These are phyloP conservation scores for Castanea mollissima DNA, from an alignment of 306 rosid genomes.

Conservation along the genomic window DNA sequence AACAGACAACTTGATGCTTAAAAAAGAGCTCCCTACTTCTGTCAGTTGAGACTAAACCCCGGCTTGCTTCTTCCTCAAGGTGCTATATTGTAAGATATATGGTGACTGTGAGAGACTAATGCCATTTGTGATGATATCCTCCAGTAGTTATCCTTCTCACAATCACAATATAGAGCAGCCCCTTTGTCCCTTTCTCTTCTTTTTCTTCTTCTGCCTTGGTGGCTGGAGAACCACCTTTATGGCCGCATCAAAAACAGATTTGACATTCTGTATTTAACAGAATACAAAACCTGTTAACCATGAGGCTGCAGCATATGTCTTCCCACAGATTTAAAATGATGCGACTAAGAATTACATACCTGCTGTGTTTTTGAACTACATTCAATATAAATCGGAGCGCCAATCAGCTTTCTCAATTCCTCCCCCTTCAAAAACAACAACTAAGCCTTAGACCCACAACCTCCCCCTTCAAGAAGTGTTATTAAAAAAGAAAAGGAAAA, in stretches of 20 bases:
- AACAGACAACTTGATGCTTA: slow-evolving; percentile 38
- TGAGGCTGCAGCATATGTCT: slow-evolving; percentile 5
- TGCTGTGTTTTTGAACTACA: slow-evolving; percentile 97
- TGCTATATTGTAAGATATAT: slow-evolving; percentile 33
- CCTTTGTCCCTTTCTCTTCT: slow-evolving; percentile 72
- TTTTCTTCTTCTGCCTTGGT: slow-evolving; percentile 74
- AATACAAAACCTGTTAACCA: neutral
- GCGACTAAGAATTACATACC: slow-evolving; percentile 46
- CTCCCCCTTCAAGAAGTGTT: slow-evolving; percentile 64
- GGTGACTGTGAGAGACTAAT: slow-evolving; percentile 30
- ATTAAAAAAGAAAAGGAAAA: slow-evolving; percentile 4
- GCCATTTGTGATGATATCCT: slow-evolving; percentile 42
- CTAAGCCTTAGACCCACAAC: slow-evolving; percentile 6
- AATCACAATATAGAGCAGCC: slow-evolving; percentile 80
- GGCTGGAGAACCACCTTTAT: slow-evolving; percentile 97
- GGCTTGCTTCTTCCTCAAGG: slow-evolving; percentile 37
- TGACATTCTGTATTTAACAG: slow-evolving; percentile 72
- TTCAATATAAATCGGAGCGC: slow-evolving; percentile 82
- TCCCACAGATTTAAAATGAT: slow-evolving; percentile 2
- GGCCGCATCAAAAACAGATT: slow-evolving; percentile 94
- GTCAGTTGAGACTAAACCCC: slow-evolving; percentile 37
- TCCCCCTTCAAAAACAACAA: slow-evolving; percentile 58
- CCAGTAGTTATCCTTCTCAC: slow-evolving; percentile 17
- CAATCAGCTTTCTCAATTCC: slow-evolving; percentile 81
- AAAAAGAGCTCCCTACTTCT: slow-evolving; percentile 29